Percentiles rank a stretch among this genome's conserved stretches.
Conservation (phyloP, 2,329 filamentous ascomycete genomes). For the Colletotrichum neosansevieriae region DNA sequence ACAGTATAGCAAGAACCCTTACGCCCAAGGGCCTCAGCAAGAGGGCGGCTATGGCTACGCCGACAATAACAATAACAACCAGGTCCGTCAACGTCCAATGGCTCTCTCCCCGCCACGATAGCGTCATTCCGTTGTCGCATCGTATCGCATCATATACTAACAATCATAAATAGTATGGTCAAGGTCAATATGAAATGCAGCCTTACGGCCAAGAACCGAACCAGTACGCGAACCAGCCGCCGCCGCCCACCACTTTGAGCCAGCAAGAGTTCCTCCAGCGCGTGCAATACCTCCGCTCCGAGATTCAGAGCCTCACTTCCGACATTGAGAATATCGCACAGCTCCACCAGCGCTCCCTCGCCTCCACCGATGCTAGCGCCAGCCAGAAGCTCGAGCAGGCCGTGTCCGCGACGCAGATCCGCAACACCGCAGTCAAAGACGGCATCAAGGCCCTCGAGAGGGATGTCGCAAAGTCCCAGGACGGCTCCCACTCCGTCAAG, state of each 20-base stretch:
- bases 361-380: conserved; percentile 70
- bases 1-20: conserved; percentile 75
- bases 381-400: conserved; percentile 73
- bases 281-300: conserved; percentile 74
- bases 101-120: not conserved
- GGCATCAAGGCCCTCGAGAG: conserved; percentile 81
- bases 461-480: conserved; percentile 74
- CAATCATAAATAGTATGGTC: conserved; percentile 42
- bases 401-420: conserved; percentile 76
- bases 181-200: conserved; percentile 67
- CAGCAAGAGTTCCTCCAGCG: conserved; percentile 77
- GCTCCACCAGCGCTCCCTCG: conserved; percentile 78
- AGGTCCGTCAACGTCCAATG: conserved; percentile 52
- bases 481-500: conserved; percentile 74
- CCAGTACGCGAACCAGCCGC: conserved; percentile 40
- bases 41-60: conserved; percentile 60
- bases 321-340: conserved; percentile 76
- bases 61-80: conserved; percentile 39
- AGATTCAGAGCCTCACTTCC: conserved; percentile 75
- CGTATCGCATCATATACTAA: conserved; percentile 1
- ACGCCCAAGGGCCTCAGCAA: conserved; percentile 64
- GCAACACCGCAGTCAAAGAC: conserved; percentile 82
- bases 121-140: not conserved
- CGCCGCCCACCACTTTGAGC: conserved; percentile 56
- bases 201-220: conserved; percentile 56